These are phyloP conservation scores for barley (Hordeum vulgare) DNA, from an alignment of 176 grass and related monocot species.

Conservation along the genomic window DNA sequence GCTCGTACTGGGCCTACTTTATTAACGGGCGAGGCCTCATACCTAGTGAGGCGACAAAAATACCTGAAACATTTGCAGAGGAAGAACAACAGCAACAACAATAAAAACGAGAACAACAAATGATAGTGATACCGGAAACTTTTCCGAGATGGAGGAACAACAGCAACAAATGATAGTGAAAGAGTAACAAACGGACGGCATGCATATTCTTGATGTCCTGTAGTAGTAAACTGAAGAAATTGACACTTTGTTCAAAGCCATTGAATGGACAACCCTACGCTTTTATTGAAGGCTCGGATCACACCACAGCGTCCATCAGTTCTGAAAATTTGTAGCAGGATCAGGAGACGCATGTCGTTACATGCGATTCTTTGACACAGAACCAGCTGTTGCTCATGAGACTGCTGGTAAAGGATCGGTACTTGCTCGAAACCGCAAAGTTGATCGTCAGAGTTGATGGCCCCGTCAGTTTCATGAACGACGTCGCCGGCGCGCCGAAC, in stretches of 20 bases:
- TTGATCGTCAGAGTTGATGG: constrained; percentile 30
- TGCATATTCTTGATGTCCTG: neutral
- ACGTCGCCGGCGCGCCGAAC: neutral
- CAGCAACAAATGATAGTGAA: constrained; percentile 4
- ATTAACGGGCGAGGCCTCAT: no score
- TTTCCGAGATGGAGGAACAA: neutral
- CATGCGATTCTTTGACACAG: constrained; percentile 45
- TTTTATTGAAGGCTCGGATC: constrained; percentile 30
- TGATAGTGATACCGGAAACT: neutral
- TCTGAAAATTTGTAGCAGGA: neutral
- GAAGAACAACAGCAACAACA: neutral
- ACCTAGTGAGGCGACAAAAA: constrained; percentile 1
- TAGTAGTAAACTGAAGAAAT: neutral
- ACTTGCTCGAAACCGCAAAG: constrained; percentile 54
- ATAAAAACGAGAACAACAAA: constrained; percentile 2
- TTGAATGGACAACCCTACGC: neutral
- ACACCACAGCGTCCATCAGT: neutral
- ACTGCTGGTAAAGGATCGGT: constrained; percentile 47
- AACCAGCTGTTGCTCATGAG: constrained; percentile 49
- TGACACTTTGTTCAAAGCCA: neutral
- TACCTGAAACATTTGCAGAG: neutral
- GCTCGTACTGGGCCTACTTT: no score
- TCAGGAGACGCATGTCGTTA: constrained; percentile 1
- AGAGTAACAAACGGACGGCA: constrained; percentile 35
- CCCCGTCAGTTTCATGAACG: constrained; percentile 19